phyloP scores from a whole-genome alignment of 2,329 filamentous ascomycete genomes.

The Camillea tinctor region DNA sequence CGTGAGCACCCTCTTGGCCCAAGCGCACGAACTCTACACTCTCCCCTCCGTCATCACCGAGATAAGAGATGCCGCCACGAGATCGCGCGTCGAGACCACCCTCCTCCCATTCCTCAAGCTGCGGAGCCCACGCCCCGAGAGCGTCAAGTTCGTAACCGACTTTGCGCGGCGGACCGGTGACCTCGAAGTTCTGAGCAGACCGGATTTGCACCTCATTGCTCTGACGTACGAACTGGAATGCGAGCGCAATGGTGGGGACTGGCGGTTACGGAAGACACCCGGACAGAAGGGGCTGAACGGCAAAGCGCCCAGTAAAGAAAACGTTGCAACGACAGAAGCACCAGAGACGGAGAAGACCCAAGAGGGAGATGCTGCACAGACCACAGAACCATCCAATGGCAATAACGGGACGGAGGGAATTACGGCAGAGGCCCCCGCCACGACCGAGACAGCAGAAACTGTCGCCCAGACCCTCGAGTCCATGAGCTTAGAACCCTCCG shows the following conservation, averaged over 20 bases:
- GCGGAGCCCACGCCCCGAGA: slow-evolving; percentile 71
- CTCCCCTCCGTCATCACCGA: slow-evolving; percentile 84
- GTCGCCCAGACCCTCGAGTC: slow-evolving; percentile 24
- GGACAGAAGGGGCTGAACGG: slow-evolving; percentile 79
- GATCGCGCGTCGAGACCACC: slow-evolving; percentile 77
- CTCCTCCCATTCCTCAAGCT: slow-evolving; percentile 82
- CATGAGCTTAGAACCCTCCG: slow-evolving; percentile 23
- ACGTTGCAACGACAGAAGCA: slow-evolving; percentile 13
- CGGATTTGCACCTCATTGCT: slow-evolving; percentile 86
- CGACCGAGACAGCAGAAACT: slow-evolving; percentile 14
- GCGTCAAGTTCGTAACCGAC: slow-evolving; percentile 74
- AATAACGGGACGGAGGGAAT: slow-evolving; percentile 13
- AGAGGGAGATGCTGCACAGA: background rate
- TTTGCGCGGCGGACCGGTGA: slow-evolving; percentile 92
- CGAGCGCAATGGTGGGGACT: slow-evolving; percentile 86
- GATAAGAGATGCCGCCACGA: slow-evolving; percentile 81
- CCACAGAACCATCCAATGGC: slow-evolving; percentile 3
- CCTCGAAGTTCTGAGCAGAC: slow-evolving; percentile 78
- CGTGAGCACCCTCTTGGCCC: slow-evolving; percentile 75
- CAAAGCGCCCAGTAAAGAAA: slow-evolving; percentile 49
- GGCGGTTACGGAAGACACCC: slow-evolving; percentile 75
- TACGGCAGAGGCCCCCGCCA: background rate
- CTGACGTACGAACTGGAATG: slow-evolving; percentile 93
- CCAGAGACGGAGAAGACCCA: slow-evolving; percentile 3
- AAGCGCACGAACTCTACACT: slow-evolving; percentile 76